Conservation (phyloP, 768 basidiomycete species). For the Terana coerulea region DNA sequence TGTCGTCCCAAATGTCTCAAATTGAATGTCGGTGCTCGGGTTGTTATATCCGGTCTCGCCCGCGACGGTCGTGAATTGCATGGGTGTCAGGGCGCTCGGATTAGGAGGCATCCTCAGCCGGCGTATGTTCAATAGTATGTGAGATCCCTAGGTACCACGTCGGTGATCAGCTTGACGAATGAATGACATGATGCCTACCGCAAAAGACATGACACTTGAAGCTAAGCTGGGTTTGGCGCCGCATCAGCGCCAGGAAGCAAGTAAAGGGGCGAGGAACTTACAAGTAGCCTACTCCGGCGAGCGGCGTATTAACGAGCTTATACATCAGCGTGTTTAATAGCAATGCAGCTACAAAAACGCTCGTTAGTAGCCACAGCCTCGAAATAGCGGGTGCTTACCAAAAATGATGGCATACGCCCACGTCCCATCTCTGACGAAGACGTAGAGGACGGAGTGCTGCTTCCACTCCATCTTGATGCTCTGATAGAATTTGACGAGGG, state of each 20-base stretch:
- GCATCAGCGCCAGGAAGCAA: background rate
- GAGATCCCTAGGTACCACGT: background rate
- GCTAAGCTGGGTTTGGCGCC: conserved; percentile 1
- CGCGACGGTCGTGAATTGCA: background rate
- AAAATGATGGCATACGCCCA: conserved; percentile 16
- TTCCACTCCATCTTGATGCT: background rate
- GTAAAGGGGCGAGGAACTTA: background rate
- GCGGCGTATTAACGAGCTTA: conserved; percentile 12
- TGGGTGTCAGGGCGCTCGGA: background rate
- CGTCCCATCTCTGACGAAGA: conserved; percentile 14
- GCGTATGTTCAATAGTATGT: conserved; percentile 2
- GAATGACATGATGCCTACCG: background rate
- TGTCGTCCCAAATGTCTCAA: no score
- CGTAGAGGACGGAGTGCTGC: conserved; percentile 3
- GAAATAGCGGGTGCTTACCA: background rate
- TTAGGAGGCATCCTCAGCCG: background rate
- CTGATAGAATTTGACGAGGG: conserved; percentile 8
- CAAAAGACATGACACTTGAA: conserved; percentile 3
- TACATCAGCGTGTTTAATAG: conserved; percentile 21
- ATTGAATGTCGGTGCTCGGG: no score
- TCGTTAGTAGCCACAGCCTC: background rate
- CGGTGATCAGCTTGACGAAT: background rate
- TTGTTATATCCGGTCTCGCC: no score
- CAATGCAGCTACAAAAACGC: conserved; percentile 11
- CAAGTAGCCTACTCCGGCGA: conserved; percentile 20